Base-by-base conservation (phyloP, 176 grass and related monocot species). In the Musa acuminata region DNA sequence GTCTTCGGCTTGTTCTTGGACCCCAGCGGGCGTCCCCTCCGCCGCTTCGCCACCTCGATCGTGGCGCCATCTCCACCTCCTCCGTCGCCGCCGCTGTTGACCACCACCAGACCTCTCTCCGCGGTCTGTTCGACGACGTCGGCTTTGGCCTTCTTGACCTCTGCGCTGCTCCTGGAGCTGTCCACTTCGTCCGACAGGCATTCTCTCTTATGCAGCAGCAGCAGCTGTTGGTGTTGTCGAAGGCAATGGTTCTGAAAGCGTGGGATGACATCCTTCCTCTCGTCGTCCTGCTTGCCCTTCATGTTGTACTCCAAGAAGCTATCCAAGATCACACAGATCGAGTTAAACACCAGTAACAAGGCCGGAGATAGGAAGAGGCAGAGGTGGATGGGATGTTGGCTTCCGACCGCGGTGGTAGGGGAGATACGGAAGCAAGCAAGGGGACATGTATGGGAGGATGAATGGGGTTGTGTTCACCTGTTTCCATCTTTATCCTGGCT, bases 1-100 rank as follows among this genome's bases (percentile, higher is more conserved):
- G 95, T 86, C 84, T 94, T 99, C 0, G 90, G 90, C 84, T 82
- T 85, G 84, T 99, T 99, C 88, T 99, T 99, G 51, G 95, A 99
- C 50, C 95, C 95, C 50, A 78, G 90, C 11, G 95, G 95, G 0
- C 90, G 82, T 25, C 95, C 95, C 17, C 95, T 26, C 48, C 84
- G 82, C 70, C 89, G 87, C 82, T 89, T 94, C n/a, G 69, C 55
- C 64, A 84, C 65, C 89, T 94, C 95, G 53, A 94, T 82, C 68
- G 84, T 91, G 65, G 95, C 86, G 5, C 86, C 95, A 53, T 93
- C 16, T 20, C 8, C 57, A 19, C 13, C 87, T 11, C 82, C 89
- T 1, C 55, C 76, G 25, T 53, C 80, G 9, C 53, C 76, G 8
- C 73, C 73, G 8, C 65, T 69, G 2, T 13, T 27, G 26, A 55